A percentile compares a stretch with the other conserved stretches of the same genome.
phyloP scores from a whole-genome alignment of 805 yeast species.

The Jamesozyma piceae region DNA sequence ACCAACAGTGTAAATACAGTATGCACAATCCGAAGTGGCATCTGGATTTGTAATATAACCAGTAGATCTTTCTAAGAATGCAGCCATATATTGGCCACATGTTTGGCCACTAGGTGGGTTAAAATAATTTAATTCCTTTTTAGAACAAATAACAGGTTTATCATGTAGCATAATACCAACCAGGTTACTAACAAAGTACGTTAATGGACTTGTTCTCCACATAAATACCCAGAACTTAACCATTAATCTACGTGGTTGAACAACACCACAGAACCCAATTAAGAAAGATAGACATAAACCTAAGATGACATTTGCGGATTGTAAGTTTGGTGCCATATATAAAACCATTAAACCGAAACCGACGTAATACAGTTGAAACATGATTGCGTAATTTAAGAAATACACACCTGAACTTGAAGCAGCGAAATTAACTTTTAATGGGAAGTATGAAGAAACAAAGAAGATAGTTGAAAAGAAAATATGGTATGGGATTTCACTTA shows the following conservation, averaged over 20 bases:
- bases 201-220: constrained; percentile 35
- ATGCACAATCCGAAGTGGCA: constrained; percentile 44
- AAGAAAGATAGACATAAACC: constrained; percentile 24
- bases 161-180: constrained; percentile 42
- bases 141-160: constrained; percentile 36
- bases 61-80: constrained; percentile 11
- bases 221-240: constrained; percentile 38
- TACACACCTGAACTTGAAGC: constrained; percentile 40
- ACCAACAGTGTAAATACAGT: constrained; percentile 46
- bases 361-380: constrained; percentile 40
- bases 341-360: constrained; percentile 32
- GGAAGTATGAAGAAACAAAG: constrained; percentile 35
- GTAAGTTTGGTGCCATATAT: constrained; percentile 17
- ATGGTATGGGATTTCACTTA: constrained; percentile 32
- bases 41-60: constrained; percentile 20
- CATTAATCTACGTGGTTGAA: constrained; percentile 31
- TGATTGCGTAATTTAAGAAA: constrained; percentile 33
- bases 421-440: constrained; percentile 27
- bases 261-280: constrained; percentile 33
- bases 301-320: constrained; percentile 24
- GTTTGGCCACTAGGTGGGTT: constrained; percentile 18
- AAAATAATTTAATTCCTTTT: constrained; percentile 15
- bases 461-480: constrained; percentile 24
- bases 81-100: constrained; percentile 19
- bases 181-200: constrained; percentile 37